Conservation (phyloP, 805 yeast genomes). For the Lipomyces japonicus region DNA sequence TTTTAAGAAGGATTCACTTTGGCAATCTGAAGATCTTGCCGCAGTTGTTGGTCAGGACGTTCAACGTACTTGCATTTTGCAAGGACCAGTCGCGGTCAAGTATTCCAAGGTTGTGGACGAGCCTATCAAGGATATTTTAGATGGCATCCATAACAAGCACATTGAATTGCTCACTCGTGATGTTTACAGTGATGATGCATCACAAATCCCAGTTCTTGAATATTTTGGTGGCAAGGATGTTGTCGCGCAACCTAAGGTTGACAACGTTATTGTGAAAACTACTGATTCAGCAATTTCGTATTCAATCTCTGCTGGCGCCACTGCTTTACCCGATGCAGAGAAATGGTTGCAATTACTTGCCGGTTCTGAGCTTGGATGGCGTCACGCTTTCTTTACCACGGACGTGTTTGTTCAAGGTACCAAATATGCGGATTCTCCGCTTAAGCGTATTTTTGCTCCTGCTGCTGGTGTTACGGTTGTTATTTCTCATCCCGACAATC, state of each 20-base stretch:
- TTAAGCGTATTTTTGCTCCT: conserved; percentile 77
- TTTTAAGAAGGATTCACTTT: conserved; percentile 97
- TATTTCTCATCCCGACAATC: conserved; percentile 50
- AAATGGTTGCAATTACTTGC: conserved; percentile 81
- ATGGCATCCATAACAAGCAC: conserved; percentile 86
- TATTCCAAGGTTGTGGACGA: conserved; percentile 82
- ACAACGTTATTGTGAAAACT: conserved; percentile 33
- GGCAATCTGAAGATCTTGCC: conserved; percentile 98
- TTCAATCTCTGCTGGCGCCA: conserved; percentile 27
- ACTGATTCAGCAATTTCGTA: conserved; percentile 12
- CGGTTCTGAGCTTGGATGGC: conserved; percentile 77
- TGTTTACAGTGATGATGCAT: conserved; percentile 63
- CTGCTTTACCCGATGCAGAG: conserved; percentile 41
- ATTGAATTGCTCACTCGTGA: conserved; percentile 59
- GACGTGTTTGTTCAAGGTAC: conserved; percentile 80
- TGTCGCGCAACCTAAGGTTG: conserved; percentile 28
- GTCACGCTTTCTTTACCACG: conserved; percentile 81
- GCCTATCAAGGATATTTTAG: conserved; percentile 88
- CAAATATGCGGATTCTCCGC: conserved; percentile 74
- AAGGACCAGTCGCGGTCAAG: conserved; percentile 98
- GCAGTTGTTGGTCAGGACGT: conserved; percentile 95
- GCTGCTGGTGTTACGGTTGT: conserved; percentile 58
- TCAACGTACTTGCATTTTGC: conserved; percentile 97
- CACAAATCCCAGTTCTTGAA: conserved; percentile 81
- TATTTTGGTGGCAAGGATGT: conserved; percentile 73